Conservation (phyloP, 1,284 basidiomycete genomes). For the Gomphus sp. region DNA sequence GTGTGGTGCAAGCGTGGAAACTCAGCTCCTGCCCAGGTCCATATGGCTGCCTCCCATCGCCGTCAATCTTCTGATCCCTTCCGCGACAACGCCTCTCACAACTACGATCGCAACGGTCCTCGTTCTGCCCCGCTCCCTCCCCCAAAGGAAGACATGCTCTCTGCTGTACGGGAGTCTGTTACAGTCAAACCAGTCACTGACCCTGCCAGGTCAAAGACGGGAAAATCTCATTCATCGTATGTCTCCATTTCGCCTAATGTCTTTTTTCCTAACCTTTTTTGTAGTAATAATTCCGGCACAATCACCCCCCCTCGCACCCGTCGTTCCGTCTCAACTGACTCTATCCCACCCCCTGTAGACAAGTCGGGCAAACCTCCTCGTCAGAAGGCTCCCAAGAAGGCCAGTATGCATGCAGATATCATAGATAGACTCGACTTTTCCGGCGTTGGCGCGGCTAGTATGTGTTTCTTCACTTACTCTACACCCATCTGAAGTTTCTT, state of each 20-base stretch:
- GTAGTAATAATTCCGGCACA: constrained; percentile 19
- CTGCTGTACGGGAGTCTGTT: constrained; percentile 60
- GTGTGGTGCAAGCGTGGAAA: neutral
- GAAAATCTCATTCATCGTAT: constrained; percentile 37
- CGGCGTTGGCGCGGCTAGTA: constrained; percentile 62
- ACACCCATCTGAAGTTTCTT: constrained; percentile 9
- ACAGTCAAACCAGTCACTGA: constrained; percentile 29
- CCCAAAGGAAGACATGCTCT: constrained; percentile 34
- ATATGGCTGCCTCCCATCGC: constrained; percentile 2
- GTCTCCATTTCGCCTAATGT: constrained; percentile 17
- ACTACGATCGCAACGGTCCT: constrained; percentile 21
- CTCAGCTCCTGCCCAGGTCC: neutral
- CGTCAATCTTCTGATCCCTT: constrained; percentile 47
- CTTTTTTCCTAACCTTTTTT: constrained; percentile 18
- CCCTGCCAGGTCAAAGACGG: constrained; percentile 31
- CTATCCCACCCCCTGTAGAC: constrained; percentile 24
- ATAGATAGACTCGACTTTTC: constrained; percentile 58
- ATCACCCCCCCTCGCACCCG: constrained; percentile 32
- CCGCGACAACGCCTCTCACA: constrained; percentile 29
- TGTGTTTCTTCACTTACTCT: constrained; percentile 22
- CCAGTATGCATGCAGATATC: constrained; percentile 58
- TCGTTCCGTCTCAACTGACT: constrained; percentile 66
- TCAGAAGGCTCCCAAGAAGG: constrained; percentile 45
- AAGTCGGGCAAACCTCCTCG: constrained; percentile 37
- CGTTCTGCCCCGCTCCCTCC: constrained; percentile 11